Conservation (phyloP, 768 basidiomycete genomes). For the Rhodotorula kratochvilovae region DNA sequence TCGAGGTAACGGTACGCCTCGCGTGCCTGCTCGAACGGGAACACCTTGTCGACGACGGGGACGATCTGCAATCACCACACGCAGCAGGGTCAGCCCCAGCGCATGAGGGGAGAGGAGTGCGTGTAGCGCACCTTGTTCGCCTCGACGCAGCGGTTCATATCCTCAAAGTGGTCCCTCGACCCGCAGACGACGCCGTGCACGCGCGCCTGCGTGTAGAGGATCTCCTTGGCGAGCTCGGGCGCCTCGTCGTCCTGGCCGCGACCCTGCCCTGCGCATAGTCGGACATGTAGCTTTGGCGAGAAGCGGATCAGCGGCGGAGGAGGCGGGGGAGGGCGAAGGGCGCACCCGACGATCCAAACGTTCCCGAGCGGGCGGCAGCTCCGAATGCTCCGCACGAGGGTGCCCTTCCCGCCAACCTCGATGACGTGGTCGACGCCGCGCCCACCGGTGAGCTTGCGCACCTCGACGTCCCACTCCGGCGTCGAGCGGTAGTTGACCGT, state of each 20-base stretch:
- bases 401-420: slow-evolving; percentile 49
- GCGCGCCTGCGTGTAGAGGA: slow-evolving; percentile 29
- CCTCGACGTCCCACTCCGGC: slow-evolving; percentile 60
- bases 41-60: slow-evolving; percentile 43
- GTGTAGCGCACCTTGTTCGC: slow-evolving; percentile 4
- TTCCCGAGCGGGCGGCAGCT: background rate
- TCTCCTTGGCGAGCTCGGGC: slow-evolving; percentile 28
- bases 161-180: slow-evolving; percentile 60
- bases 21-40: slow-evolving; percentile 56
- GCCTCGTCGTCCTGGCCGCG: slow-evolving; percentile 1
- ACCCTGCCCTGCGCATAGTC: slow-evolving; percentile 10
- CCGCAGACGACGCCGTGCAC: slow-evolving; percentile 59
- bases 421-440: slow-evolving; percentile 44
- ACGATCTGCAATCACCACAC: background rate
- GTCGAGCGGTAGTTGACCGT: slow-evolving; percentile 61
- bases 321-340: background rate
- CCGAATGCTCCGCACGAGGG: background rate
- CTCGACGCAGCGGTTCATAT: slow-evolving; percentile 46
- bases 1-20: slow-evolving; percentile 57
- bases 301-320: background rate
- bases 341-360: background rate
- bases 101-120: too few relatives aligned
- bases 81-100: too few relatives aligned
- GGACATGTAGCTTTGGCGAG: slow-evolving; percentile 25
- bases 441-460: slow-evolving; percentile 41